Conservation (phyloP, 2,329 filamentous ascomycete genomes). For the Monosporascus sp. region DNA sequence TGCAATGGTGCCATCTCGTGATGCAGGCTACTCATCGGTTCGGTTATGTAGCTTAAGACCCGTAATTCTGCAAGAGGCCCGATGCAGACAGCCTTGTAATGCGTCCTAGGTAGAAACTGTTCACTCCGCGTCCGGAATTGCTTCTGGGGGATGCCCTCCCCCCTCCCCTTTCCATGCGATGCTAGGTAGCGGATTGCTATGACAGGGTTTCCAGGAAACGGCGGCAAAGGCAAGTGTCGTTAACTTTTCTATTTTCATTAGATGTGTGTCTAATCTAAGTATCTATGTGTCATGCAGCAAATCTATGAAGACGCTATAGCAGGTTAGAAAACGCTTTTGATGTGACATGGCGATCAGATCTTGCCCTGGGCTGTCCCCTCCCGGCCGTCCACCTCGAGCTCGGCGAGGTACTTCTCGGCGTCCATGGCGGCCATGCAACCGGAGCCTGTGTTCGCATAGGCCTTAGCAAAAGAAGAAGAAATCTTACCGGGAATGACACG, state of each 20-base stretch:
- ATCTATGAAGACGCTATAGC: conserved; percentile 4
- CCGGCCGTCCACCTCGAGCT: conserved; percentile 55
- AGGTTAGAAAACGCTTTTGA: neutral
- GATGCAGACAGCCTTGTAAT: no score
- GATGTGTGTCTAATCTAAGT: neutral
- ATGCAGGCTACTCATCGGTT: no score
- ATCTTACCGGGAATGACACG: no score
- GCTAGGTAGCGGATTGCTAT: no score
- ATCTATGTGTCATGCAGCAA: neutral
- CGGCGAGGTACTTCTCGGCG: conserved; percentile 86
- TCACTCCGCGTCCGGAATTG: no score
- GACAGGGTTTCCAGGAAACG: accelerated
- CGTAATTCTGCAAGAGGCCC: no score
- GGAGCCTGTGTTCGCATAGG: conserved; percentile 52
- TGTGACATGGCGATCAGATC: conserved; percentile 14
- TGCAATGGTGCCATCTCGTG: no score
- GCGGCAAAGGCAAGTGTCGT: neutral
- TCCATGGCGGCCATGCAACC: conserved; percentile 95
- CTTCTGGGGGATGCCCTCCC: no score
- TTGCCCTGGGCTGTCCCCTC: conserved; percentile 28
- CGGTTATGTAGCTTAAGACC: no score
- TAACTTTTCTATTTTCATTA: neutral
- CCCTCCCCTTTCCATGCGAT: no score
- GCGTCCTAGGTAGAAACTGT: no score
- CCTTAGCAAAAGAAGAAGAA: conserved; percentile 7